Evolutionary conservation across 2,329 filamentous ascomycete species (phyloP).

Genomic region (Colletotrichum destructivum): DNA sequence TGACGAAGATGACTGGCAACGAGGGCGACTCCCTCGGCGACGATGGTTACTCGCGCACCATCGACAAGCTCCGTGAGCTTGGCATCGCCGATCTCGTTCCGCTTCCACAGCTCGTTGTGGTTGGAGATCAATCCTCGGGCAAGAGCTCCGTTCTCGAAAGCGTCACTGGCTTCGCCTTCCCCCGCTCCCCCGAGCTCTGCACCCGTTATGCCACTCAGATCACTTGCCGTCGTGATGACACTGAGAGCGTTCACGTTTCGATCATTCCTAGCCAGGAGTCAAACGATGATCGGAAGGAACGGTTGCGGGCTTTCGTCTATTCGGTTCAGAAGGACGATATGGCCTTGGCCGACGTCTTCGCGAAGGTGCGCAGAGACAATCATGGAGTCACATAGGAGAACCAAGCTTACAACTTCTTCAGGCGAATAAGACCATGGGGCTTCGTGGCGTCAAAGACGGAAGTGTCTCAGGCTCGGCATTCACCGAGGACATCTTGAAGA

Average conservation of each 20-base stretch:
- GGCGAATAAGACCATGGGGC: slow-evolving; percentile 62
- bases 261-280: slow-evolving; percentile 56
- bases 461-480: slow-evolving; percentile 52
- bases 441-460: slow-evolving; percentile 47
- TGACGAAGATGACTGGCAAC: neutral
- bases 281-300: slow-evolving; percentile 31
- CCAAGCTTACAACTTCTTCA: slow-evolving; percentile 23
- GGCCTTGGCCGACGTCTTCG: slow-evolving; percentile 56
- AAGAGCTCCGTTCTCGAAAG: slow-evolving; percentile 88
- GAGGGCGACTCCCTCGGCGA: slow-evolving; percentile 12
- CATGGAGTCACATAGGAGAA: neutral
- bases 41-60: slow-evolving; percentile 29
- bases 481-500: slow-evolving; percentile 62
- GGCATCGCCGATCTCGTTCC: slow-evolving; percentile 55
- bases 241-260: slow-evolving; percentile 54
- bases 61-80: slow-evolving; percentile 60
- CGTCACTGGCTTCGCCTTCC: slow-evolving; percentile 64
- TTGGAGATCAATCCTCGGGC: slow-evolving; percentile 88
- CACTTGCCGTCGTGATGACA: slow-evolving; percentile 55
- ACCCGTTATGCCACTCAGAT: slow-evolving; percentile 67
- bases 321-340: slow-evolving; percentile 46
- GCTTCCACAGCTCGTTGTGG: slow-evolving; percentile 79
- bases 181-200: slow-evolving; percentile 60
- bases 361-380: slow-evolving; percentile 51
- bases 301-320: slow-evolving; percentile 48